Percentiles rank a stretch among this genome's conserved stretches.
Evolutionary conservation across 2,329 filamentous ascomycete genomes (phyloP).

Genomic region (Elsinoe australis): DNA sequence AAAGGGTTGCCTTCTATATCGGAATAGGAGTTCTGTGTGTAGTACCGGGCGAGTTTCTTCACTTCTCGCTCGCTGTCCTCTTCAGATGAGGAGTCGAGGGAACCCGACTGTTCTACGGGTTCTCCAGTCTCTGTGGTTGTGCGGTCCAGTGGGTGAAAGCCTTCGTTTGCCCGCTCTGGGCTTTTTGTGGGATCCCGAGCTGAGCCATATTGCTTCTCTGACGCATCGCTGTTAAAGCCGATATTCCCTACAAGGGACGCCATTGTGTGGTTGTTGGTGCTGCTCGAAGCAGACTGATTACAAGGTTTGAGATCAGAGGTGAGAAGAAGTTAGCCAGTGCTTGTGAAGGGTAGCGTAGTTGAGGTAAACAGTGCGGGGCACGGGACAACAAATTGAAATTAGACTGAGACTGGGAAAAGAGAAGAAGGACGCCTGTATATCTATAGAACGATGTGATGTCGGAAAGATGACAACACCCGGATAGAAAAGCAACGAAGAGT

Average conservation of each 20-base stretch:
- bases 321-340: too few relatives aligned
- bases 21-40: conserved; percentile 36
- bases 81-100: conserved; percentile 13
- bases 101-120: conserved; percentile 8
- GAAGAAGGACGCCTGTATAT: not conserved
- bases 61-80: conserved; percentile 32
- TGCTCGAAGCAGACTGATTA: not conserved
- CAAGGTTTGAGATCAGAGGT: not conserved
- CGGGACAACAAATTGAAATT: not conserved
- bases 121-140: conserved; percentile 14
- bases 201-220: conserved; percentile 12
- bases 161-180: not conserved
- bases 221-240: conserved; percentile 6
- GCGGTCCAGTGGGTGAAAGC: not conserved
- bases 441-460: conserved; percentile 3
- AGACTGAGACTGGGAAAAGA: not conserved
- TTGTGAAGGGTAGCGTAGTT: too few relatives aligned
- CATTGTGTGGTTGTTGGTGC: not conserved
- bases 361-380: conserved; percentile 13
- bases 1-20: conserved; percentile 34
- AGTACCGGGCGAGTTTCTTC: conserved; percentile 35
- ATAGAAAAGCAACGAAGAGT: not conserved
- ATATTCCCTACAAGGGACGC: conserved; percentile 15
- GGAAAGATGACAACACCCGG: not conserved
- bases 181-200: conserved; percentile 2